These are phyloP conservation scores for Citeromyces matritensis DNA, from an alignment of 805 yeast genomes.

Conservation along the genomic window DNA sequence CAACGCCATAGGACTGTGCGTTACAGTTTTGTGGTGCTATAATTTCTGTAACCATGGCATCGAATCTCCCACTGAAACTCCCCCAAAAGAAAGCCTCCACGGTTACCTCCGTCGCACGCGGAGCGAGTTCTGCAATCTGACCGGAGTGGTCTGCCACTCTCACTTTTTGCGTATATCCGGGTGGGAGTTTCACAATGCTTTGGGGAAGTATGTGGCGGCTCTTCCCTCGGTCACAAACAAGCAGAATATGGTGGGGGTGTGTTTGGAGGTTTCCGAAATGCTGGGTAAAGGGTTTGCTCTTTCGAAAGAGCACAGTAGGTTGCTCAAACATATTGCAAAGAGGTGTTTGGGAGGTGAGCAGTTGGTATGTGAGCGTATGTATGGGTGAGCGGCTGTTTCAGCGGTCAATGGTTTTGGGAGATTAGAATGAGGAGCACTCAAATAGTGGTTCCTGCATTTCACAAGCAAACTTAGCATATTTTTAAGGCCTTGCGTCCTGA, in stretches of 20 bases:
- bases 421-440: too few species aligned
- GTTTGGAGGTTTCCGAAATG: constrained; percentile 25
- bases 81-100: constrained; percentile 32
- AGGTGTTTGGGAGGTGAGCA: constrained; percentile 35
- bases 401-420: too few species aligned
- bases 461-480: too few species aligned
- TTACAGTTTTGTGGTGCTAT: constrained; percentile 36
- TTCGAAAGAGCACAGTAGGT: constrained; percentile 37
- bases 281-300: constrained; percentile 34
- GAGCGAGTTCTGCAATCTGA: constrained; percentile 17
- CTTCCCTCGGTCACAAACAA: constrained; percentile 23
- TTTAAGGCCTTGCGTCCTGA: too few species aligned
- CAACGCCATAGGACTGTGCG: constrained; percentile 23
- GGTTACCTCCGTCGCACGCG: constrained; percentile 33
- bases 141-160: constrained; percentile 16
- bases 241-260: constrained; percentile 39
- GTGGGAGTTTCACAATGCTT: constrained; percentile 21
- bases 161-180: constrained; percentile 17
- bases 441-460: too few species aligned
- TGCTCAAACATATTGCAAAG: constrained; percentile 36
- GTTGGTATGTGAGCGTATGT: constrained; percentile 37
- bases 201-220: constrained; percentile 23
- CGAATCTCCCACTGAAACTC: constrained; percentile 15
- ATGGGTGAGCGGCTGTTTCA: too few species aligned
- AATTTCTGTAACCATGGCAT: constrained; percentile 31